A percentile compares a stretch with the other conserved stretches of the same genome.
phyloP scores from a whole-genome alignment of 2,329 filamentous ascomycete species.

The Alternaria arbusti region DNA sequence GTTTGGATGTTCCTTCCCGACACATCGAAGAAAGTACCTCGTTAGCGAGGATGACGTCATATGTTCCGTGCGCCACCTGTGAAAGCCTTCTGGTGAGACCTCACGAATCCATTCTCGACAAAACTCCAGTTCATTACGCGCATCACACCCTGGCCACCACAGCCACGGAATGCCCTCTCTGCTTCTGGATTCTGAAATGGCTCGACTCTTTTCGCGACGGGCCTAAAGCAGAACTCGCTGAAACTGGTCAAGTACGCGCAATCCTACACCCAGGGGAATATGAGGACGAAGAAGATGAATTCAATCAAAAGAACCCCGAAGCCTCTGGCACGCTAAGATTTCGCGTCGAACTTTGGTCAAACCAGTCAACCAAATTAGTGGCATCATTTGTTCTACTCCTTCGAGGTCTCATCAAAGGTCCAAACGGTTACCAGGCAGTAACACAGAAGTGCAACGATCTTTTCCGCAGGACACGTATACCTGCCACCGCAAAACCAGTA shows the following conservation, averaged over 20 bases:
- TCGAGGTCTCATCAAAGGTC: neutral
- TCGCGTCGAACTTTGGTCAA: rapidly evolving
- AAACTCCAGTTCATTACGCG: neutral
- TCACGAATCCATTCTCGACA: neutral
- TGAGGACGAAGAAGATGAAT: neutral
- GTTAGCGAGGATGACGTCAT: neutral
- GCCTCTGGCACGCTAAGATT: neutral
- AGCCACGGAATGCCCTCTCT: neutral
- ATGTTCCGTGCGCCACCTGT: neutral
- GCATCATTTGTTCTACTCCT: neutral
- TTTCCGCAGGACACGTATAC: neutral
- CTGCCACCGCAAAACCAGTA: neutral
- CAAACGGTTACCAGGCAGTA: neutral
- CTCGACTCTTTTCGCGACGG: neutral
- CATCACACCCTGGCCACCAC: rapidly evolving
- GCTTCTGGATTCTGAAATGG: neutral
- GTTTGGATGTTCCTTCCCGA: too few relatives aligned
- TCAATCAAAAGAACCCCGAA: neutral
- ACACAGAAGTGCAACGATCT: neutral
- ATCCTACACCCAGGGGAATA: neutral
- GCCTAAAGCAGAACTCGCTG: neutral
- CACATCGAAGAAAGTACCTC: neutral
- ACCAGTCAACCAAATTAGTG: rapidly evolving
- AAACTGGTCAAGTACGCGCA: neutral
- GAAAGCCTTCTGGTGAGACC: neutral